Evolutionary conservation across 176 grass and related monocot species (phyloP), one percentile per base, ranked within the genome.

Genomic region (Elaeis guineensis): DNA sequence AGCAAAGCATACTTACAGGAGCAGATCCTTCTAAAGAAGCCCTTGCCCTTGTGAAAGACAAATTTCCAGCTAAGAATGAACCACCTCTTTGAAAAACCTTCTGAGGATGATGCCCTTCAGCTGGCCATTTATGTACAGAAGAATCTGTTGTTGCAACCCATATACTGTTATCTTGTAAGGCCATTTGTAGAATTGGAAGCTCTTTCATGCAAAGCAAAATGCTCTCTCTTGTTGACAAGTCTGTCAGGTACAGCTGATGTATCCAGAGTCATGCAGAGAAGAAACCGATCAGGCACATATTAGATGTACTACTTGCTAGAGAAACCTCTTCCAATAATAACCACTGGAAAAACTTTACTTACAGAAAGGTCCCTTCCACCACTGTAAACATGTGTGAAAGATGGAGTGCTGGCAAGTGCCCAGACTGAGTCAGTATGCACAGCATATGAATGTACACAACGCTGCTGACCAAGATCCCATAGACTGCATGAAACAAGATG

Each of bases 391-490:
- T 98, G 87, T 67, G 66, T 69, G 57, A 92, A 92, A 17, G 87
- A 80, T 75, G 87, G 78, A 67, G 78, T 85, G 26, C 73, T 80
- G 69, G 87, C 87, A 70, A 98, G 93, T 1, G 87, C 87, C 93
- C 87, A 98, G 56, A 98, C 87, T 3, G 93, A 98, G 74, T 98
- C 84, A 35, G 87, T 98, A 75, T 98, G 87, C 62, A 98, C 87
- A 61, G 84, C 93, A 78, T 98, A 98, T 76, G 87, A 98, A 77
- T 98, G 93, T 57, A 98, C 71, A 76, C 93, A 98, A 3, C 87
- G 85, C 50, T 98, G 93, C 54, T 98, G 93, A 77, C 93, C 93
- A 62, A 98, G 75, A 87, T 98, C 93, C 93, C 93, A 98, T 65
- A 92, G 56, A 66, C 93, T 98, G 77, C 51, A 74, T 70, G 55